Conservation (phyloP, 768 basidiomycete species). For the Paxillus involutus region DNA sequence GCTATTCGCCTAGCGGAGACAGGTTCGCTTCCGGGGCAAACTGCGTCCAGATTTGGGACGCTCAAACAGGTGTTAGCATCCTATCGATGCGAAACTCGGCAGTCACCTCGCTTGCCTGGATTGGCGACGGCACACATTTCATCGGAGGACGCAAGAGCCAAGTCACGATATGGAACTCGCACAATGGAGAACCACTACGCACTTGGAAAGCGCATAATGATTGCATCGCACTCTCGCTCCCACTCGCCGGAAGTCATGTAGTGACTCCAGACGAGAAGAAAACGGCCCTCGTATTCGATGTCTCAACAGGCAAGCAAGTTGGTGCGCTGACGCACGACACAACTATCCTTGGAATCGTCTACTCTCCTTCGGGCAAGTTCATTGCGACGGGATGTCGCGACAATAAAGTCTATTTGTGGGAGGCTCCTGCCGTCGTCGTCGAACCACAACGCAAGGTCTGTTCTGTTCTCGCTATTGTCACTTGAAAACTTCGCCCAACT, state of each 20-base stretch:
- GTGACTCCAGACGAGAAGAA: not conserved
- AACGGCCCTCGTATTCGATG: not conserved
- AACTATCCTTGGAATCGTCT: not conserved
- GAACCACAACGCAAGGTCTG: not conserved
- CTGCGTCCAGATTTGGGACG: not conserved
- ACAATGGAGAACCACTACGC: not conserved
- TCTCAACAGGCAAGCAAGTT: not conserved
- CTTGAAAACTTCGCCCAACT: not conserved
- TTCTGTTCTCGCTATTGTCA: not conserved
- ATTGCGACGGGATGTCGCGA: not conserved
- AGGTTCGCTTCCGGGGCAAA: constrained; percentile 1
- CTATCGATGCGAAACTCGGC: not conserved
- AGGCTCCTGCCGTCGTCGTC: not conserved
- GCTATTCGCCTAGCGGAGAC: constrained; percentile 19
- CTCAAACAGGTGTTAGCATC: not conserved
- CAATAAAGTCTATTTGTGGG: not conserved
- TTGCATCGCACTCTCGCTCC: not conserved
- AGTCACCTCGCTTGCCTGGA: not conserved
- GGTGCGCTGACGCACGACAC: not conserved
- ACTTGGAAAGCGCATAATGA: not conserved
- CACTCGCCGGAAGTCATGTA: not conserved
- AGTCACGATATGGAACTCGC: not conserved
- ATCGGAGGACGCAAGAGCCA: not conserved
- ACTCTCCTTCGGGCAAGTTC: constrained; percentile 1
- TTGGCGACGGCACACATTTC: not conserved